Conservation (phyloP, 371 early-diverging fungal genomes). For the Saksenaea oblongispora region DNA sequence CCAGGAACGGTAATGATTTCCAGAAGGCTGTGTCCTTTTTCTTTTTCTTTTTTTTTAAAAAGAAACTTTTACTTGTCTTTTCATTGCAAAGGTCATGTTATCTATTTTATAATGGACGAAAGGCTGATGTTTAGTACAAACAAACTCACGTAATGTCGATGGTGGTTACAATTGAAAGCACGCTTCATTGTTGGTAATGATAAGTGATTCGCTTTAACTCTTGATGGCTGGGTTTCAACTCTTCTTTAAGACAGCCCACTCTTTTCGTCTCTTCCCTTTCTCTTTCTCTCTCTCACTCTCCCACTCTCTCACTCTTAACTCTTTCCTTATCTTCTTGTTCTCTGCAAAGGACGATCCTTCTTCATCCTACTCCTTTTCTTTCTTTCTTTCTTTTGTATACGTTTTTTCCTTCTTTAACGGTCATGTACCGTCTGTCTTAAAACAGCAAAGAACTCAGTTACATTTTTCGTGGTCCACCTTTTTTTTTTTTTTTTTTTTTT, state of each 20-base stretch:
- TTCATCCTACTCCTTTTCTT: constrained; percentile 15
- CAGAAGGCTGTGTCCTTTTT: not conserved
- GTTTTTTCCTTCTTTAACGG: constrained; percentile 9
- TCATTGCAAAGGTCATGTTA: not conserved
- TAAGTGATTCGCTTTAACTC: not conserved
- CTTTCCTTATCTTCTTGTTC: constrained; percentile 16
- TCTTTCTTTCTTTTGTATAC: constrained; percentile 14
- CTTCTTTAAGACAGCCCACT: not conserved
- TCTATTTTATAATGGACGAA: not conserved
- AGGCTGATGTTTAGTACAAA: not conserved
- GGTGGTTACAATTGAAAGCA: constrained; percentile 2
- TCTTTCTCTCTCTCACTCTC: not conserved
- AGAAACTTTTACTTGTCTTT: not conserved
- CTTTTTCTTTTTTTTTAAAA: not conserved
- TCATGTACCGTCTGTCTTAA: not conserved
- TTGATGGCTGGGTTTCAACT: constrained; percentile 4
- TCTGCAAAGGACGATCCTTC: too few relatives aligned
- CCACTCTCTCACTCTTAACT: not conserved
- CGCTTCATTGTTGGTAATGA: not conserved
- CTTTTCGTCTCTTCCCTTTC: not conserved
- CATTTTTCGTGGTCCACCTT: constrained; percentile 5
- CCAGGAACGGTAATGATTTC: constrained; percentile 2
- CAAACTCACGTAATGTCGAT: not conserved
- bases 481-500: constrained; percentile 1
- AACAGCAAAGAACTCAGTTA: not conserved